phyloP scores from a whole-genome alignment of 345 rosid genomes.

The Salix purpurea region DNA sequence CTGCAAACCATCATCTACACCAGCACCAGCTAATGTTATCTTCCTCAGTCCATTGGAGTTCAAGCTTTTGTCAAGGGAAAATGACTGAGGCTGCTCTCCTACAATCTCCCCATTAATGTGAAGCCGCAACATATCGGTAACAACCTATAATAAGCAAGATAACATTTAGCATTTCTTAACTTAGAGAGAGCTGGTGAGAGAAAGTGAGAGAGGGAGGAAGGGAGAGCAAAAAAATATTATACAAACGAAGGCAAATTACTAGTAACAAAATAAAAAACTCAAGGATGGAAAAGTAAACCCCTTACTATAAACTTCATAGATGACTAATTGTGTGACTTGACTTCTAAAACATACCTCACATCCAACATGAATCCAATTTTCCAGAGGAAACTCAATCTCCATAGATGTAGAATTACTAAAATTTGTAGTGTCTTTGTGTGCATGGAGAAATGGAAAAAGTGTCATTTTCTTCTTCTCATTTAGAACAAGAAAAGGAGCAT shows the following conservation, averaged over 20 bases:
- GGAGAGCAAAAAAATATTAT: not conserved
- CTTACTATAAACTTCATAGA: not conserved
- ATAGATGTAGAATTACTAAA: constrained; percentile 35
- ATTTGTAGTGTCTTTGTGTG: constrained; percentile 40
- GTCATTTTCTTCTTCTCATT: constrained; percentile 55
- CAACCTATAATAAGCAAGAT: constrained; percentile 36
- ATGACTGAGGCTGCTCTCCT: constrained; percentile 45
- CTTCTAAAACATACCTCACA: constrained; percentile 49
- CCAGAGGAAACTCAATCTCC: constrained; percentile 43
- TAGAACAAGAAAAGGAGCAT: constrained; percentile 62
- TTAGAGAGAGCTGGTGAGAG: not conserved
- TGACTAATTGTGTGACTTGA: not conserved
- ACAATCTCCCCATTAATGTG: constrained; percentile 53
- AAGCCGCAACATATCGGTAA: constrained; percentile 44
- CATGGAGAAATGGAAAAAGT: constrained; percentile 38
- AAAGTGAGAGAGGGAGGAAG: not conserved
- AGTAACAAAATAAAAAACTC: not conserved
- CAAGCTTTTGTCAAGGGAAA: constrained; percentile 29
- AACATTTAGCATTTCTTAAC: constrained; percentile 6
- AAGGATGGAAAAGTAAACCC: not conserved
- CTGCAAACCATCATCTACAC: constrained; percentile 44
- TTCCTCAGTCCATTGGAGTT: constrained; percentile 26
- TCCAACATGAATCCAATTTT: constrained; percentile 71
- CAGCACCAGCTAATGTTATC: constrained; percentile 41
- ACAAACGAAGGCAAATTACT: not conserved